Evolutionary conservation across 2,329 filamentous ascomycete genomes (phyloP).

Genomic region (Penicillium sp.): DNA sequence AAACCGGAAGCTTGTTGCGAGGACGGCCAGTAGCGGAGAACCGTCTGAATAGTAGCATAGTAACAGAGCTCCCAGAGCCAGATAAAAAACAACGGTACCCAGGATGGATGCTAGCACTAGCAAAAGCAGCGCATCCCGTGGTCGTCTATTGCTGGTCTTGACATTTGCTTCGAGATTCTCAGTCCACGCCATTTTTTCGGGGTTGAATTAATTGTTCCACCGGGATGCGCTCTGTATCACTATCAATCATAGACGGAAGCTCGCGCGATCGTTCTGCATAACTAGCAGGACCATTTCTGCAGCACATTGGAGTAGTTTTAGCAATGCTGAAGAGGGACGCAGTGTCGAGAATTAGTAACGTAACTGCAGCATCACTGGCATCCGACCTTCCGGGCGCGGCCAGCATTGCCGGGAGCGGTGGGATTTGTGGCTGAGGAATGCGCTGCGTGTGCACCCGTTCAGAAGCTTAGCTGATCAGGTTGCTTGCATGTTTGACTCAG

Average conservation of each 20-base stretch:
- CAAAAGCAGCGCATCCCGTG: neutral
- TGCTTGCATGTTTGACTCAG: neutral
- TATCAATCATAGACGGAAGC: neutral
- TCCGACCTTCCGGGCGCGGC: conserved; percentile 2
- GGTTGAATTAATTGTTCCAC: neutral
- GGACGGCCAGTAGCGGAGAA: neutral
- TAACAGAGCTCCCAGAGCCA: neutral
- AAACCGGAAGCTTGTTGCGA: neutral
- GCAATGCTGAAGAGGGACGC: neutral
- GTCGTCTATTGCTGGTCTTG: neutral
- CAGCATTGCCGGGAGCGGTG: conserved; percentile 1
- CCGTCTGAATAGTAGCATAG: conserved; percentile 5
- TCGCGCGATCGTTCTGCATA: neutral
- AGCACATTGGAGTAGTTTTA: neutral
- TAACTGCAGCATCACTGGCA: no score
- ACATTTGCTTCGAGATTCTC: neutral
- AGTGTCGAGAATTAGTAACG: no score
- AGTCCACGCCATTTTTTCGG: neutral
- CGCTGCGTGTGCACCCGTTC: neutral
- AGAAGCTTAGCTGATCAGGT: neutral
- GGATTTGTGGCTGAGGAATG: neutral
- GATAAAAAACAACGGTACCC: conserved; percentile 2
- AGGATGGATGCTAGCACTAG: neutral
- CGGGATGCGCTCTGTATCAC: neutral
- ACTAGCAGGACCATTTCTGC: neutral